Conservation (phyloP, 345 rosid species). For the Ricinus communis region DNA sequence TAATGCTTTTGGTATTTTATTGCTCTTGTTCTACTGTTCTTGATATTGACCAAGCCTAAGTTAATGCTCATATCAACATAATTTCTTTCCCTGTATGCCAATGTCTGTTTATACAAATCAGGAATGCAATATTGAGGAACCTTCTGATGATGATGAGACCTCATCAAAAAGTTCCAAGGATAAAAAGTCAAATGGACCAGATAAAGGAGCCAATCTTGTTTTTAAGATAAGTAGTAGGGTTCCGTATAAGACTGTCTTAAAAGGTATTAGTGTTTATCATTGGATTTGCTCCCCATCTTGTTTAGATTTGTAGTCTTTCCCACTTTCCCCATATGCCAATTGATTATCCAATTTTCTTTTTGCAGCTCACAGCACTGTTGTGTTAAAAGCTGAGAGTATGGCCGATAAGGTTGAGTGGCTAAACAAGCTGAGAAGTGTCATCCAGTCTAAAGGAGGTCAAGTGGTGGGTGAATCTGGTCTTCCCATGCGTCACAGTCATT, state of each 20-base stretch:
- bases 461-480: conserved; percentile 49
- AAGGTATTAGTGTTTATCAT: conserved; percentile 60
- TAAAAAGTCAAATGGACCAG: conserved; percentile 80
- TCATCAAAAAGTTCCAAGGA: conserved; percentile 80
- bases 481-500: conserved; percentile 82
- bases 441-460: conserved; percentile 69
- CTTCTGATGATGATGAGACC: conserved; percentile 70
- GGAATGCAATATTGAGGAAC: conserved; percentile 92
- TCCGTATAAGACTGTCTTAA: conserved; percentile 87
- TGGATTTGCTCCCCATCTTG: too few species aligned
- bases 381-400: conserved; percentile 81
- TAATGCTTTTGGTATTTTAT: not conserved
- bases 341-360: conserved; percentile 12
- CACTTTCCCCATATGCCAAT: not conserved
- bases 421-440: conserved; percentile 66
- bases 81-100: conserved; percentile 9
- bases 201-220: conserved; percentile 62
- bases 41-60: not conserved
- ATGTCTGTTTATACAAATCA: conserved; percentile 28
- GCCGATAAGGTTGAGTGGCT: conserved; percentile 91
- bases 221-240: conserved; percentile 86
- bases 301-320: not conserved
- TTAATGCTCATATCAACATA: not conserved
- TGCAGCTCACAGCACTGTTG: conserved; percentile 87
- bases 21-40: not conserved